Evolutionary conservation across 179 eudicot genomes (phyloP).

Genomic region (Silene coronaria): DNA sequence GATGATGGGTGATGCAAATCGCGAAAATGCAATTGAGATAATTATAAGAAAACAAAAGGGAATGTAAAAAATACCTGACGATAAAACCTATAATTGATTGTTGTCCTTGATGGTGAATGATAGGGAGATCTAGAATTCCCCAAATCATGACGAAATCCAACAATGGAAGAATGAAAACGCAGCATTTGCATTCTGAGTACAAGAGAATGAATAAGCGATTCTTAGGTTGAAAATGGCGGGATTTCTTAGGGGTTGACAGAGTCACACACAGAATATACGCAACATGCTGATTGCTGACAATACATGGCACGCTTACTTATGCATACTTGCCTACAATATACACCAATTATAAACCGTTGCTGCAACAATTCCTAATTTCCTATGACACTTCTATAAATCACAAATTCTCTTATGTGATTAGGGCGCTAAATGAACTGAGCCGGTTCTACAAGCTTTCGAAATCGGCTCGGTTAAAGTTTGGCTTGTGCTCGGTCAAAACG

Average conservation of each 20-base stretch:
- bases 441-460: too few species aligned
- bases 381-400: too few species aligned
- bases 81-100: not conserved
- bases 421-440: too few species aligned
- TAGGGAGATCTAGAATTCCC: slow-evolving; percentile 10
- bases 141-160: slow-evolving; percentile 11
- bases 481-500: too few species aligned
- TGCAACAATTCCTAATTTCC: too few species aligned
- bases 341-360: too few species aligned
- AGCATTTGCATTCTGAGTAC: not conserved
- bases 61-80: slow-evolving; percentile 13
- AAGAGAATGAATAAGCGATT: not conserved
- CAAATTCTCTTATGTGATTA: too few species aligned
- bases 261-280: too few species aligned
- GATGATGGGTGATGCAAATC: too few species aligned
- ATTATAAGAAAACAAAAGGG: not conserved
- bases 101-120: not conserved
- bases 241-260: slow-evolving; percentile 7
- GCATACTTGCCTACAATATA: not conserved
- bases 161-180: slow-evolving; percentile 7
- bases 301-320: slow-evolving; percentile 5
- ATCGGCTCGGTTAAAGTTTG: too few species aligned
- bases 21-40: not conserved
- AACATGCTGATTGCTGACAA: not conserved
- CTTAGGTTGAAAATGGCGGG: slow-evolving; percentile 11